Base-by-base conservation (phyloP, 1,284 basidiomycete genomes). In the Stereum hirsutum region DNA sequence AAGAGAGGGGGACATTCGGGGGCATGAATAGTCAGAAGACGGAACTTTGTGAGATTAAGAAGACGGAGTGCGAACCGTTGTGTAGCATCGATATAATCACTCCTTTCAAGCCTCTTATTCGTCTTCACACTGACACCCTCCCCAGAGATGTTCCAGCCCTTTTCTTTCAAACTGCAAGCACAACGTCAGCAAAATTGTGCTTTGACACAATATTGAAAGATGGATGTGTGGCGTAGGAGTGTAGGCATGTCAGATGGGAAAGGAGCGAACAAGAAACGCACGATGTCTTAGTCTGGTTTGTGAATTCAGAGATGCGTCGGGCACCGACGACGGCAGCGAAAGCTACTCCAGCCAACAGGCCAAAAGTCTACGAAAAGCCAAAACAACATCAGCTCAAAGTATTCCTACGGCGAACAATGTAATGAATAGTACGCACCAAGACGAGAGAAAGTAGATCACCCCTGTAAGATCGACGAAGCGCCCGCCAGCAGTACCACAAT, bases 51-150 rank as follows among this genome's bases (percentile, higher is more conserved):
- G 36, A 23, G n/a, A 24, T 3, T 5, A 14, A 11, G 19, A 5
- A 3, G 3, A 15, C 15, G 17, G 39, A 14, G 19, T n/a, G 62
- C 70, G 49, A 46, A 82, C 81, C 81, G 65, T 55, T 84, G 82
- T 7, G 81, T 83, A 5, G 80, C 78, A 53, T 84, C 81, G 8
- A 84, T 63, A 48, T 86, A 84, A 37, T 73, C 69, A 39, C 80
- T 74, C 30, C 75, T 63, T 45, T 76, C 72, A 48, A 79, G 69
- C 6, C 70, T 67, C 47, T 67, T 71, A 21, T 66, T 57, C 0
- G 81, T 84, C 57, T 81, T 82, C 31, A 86, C 66, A 0, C 75
- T 72, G 15, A 85, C 64, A 3, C 82, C 82, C 6, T 64, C 60
- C 15, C 66, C 57, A 0, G 79, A 75, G 34, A 83, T 56, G 26